Conservation (phyloP, 768 basidiomycete genomes). For the Collybiopsis confluens region DNA sequence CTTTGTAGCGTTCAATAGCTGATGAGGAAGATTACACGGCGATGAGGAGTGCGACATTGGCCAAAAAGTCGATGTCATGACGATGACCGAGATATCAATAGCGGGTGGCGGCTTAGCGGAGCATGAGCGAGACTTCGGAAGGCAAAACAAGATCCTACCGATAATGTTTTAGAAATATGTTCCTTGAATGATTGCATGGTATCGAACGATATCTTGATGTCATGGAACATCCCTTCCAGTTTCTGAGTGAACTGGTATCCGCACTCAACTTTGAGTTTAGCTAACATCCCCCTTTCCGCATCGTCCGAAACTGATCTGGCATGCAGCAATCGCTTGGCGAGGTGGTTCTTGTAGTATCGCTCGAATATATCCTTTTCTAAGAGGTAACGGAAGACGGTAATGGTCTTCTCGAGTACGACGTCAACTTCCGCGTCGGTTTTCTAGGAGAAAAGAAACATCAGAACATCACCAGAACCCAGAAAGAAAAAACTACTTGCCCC, state of each 20-base stretch:
- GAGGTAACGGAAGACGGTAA: constrained; percentile 91
- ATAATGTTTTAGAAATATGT: constrained; percentile 46
- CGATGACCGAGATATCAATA: constrained; percentile 80
- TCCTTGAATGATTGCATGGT: constrained; percentile 71
- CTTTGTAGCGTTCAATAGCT: constrained; percentile 59
- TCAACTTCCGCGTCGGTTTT: constrained; percentile 96
- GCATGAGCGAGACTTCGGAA: background rate
- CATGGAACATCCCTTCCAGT: constrained; percentile 15
- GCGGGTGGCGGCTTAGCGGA: constrained; percentile 50
- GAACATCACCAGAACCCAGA: constrained; percentile 1
- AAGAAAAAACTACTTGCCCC: constrained; percentile 55
- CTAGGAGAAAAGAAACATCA: constrained; percentile 34
- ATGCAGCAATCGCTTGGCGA: constrained; percentile 86
- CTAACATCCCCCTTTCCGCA: constrained; percentile 51
- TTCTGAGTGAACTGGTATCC: constrained; percentile 86
- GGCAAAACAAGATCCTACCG: constrained; percentile 40
- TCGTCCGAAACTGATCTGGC: constrained; percentile 93
- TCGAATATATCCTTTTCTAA: constrained; percentile 97
- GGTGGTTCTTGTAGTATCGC: constrained; percentile 93
- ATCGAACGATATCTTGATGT: constrained; percentile 69
- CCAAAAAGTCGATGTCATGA: constrained; percentile 98
- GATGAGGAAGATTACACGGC: constrained; percentile 63
- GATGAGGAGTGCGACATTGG: constrained; percentile 69
- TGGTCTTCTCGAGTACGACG: constrained; percentile 87
- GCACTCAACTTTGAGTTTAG: constrained; percentile 11